Evolutionary conservation across 352 stramenopile genomes (phyloP).

Genomic region (Phytophthora pisi): DNA sequence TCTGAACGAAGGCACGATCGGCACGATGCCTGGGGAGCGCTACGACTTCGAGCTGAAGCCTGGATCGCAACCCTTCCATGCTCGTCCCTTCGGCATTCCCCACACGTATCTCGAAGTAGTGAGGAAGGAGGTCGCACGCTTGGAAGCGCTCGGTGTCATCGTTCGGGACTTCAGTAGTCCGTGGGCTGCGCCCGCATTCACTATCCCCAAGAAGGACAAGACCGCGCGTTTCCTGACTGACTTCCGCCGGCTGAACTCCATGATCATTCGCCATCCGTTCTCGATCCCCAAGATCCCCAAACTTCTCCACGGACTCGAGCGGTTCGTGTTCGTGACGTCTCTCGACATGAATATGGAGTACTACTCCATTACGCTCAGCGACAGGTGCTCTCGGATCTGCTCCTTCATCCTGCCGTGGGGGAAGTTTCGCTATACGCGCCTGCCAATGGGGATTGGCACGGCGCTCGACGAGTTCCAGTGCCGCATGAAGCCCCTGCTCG

Average conservation of each 20-base stretch:
- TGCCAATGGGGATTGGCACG: not conserved
- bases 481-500: not conserved
- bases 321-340: not conserved
- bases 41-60: not conserved
- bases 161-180: not conserved
- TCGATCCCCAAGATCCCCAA: not conserved
- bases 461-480: not conserved
- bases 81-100: not conserved
- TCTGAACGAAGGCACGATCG: not conserved
- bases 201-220: not conserved
- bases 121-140: not conserved
- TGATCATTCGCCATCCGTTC: not conserved
- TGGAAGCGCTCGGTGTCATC: not conserved
- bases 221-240: not conserved
- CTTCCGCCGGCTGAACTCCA: not conserved
- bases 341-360: not conserved
- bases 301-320: not conserved
- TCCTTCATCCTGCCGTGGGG: not conserved
- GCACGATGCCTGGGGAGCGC: not conserved
- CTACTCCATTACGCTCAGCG: not conserved
- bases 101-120: not conserved
- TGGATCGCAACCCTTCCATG: not conserved
- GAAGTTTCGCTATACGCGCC: not conserved
- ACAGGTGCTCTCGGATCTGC: not conserved
- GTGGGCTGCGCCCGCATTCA: not conserved